Evolutionary conservation across 2,329 filamentous ascomycete species (phyloP), one percentile per base, ranked within the genome.

Genomic region (Aspergillus proliferans): DNA sequence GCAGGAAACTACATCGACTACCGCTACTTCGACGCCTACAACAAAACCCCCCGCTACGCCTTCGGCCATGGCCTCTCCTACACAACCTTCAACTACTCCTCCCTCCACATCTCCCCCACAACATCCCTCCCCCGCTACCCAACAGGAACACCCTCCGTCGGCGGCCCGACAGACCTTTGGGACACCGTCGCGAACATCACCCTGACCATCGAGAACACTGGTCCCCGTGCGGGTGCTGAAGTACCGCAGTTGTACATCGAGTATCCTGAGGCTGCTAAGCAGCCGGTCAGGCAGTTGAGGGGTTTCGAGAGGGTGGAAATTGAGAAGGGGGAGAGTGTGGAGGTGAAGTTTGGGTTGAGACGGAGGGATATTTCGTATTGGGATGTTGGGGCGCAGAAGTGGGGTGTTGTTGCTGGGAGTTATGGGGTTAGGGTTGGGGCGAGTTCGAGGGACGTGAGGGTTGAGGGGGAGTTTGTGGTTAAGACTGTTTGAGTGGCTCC

Each of bases 51-150:
- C 1, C 70, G 77, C 2, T 82, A 75, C 54, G 76, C 79, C 47
- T 82, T 82, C 54, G 79, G 79, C 2, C 81, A 76, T 40, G 80
- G 80, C 1, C 60, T 83, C 8, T 64, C 75, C 8, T 83, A 83
- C 58, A 80, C 79, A 0, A 75, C 69, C 0, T 83, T 82, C 56
- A 60, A 64, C 2, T 77, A 79, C 56, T 69, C 70, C 19, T 63
- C 70, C 36, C 64, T 82, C 2, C 51, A 49, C 0, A 62, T 81
- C 24, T 19, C 18, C 39, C 21, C 39, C 14, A 18, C 19, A 8
- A 14, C 19, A 3, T 14, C 9, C 3, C 7, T 41, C 4, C 54
- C 72, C 76, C 85, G 56, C 74, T 28, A 42, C n/a, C 38, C 52
- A 65, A 84, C 0, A 81, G 54, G 49, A 45, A 38, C 30, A 8